A percentile compares a stretch with the other conserved stretches of the same genome.
Evolutionary conservation across 208 protist species (phyloP).

Genomic region (Sergeia podlipaevii): DNA sequence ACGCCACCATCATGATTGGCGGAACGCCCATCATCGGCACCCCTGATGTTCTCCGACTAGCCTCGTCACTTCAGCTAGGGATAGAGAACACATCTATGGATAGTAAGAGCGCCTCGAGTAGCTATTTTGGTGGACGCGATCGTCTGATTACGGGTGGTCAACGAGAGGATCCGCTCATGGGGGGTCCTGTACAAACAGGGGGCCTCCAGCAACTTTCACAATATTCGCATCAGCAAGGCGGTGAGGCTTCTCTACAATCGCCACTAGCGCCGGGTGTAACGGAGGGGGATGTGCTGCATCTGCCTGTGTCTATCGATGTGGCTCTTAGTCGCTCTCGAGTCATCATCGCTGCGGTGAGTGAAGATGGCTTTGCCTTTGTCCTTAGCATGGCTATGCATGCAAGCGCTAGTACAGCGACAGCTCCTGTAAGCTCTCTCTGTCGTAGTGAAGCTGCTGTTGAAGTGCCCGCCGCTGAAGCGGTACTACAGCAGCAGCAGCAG

Average conservation of each 20-base stretch:
- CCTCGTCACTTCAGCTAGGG: too few species aligned
- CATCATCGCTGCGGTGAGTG: constrained; percentile 42
- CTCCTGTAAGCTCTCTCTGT: constrained; percentile 6
- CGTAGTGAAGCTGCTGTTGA: constrained; percentile 3
- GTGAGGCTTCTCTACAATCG: not conserved
- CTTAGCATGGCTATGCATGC: constrained; percentile 30
- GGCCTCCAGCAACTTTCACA: too few species aligned
- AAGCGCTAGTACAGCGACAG: not conserved
- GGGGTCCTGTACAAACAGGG: too few species aligned
- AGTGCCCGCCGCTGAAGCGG: not conserved
- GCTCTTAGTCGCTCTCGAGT: constrained; percentile 27
- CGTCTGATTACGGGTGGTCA: too few species aligned
- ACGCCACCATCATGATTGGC: too few species aligned
- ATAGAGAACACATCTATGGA: too few species aligned
- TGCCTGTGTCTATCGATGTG: constrained; percentile 68
- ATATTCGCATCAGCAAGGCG: not conserved
- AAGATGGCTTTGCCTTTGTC: constrained; percentile 76
- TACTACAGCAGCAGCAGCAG: not conserved
- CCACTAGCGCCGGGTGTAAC: not conserved
- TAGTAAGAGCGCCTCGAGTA: too few species aligned
- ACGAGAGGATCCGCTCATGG: too few species aligned
- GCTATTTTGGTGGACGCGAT: too few species aligned
- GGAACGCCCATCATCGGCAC: too few species aligned
- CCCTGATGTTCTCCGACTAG: too few species aligned
- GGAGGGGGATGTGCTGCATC: constrained; percentile 11